Conservation (phyloP, 192 early-diverging fungal species). For the Entomortierella lignicola region DNA sequence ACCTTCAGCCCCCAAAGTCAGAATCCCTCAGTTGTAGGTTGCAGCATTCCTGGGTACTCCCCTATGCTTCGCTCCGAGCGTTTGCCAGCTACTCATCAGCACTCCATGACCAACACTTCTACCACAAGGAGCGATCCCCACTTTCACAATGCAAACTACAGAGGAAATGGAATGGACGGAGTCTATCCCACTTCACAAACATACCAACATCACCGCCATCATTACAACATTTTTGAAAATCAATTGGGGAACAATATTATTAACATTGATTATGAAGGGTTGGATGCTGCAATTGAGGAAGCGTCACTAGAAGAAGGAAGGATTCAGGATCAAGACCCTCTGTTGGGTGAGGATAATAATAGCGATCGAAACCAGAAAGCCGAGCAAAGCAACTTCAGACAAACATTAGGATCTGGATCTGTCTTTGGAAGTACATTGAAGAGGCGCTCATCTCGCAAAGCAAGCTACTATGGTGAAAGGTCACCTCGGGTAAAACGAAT, state of each 20-base stretch:
- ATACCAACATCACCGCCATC: conserved; percentile 13
- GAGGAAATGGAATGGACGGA: neutral
- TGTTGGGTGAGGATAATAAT: neutral
- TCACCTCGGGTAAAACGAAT: conserved; percentile 25
- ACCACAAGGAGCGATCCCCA: too few relatives aligned
- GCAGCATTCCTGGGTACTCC: conserved; percentile 10
- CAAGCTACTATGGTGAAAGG: conserved; percentile 39
- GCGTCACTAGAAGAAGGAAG: conserved; percentile 13
- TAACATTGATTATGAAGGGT: conserved; percentile 53
- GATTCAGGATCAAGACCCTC: neutral
- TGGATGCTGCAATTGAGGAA: conserved; percentile 41
- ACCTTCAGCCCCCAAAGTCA: neutral
- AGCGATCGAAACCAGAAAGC: too few relatives aligned
- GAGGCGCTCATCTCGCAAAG: conserved; percentile 28
- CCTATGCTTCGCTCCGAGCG: conserved; percentile 16
- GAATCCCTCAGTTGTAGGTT: neutral
- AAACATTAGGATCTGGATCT: conserved; percentile 19
- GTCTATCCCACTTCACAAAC: neutral
- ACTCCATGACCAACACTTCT: neutral
- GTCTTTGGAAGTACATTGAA: conserved; percentile 1
- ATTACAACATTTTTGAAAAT: conserved; percentile 3
- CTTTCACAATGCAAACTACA: neutral
- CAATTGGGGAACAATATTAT: conserved; percentile 9
- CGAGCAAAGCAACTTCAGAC: neutral
- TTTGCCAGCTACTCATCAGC: neutral